phyloP scores from a whole-genome alignment of 1,284 basidiomycete genomes.

The Waitea zeae region DNA sequence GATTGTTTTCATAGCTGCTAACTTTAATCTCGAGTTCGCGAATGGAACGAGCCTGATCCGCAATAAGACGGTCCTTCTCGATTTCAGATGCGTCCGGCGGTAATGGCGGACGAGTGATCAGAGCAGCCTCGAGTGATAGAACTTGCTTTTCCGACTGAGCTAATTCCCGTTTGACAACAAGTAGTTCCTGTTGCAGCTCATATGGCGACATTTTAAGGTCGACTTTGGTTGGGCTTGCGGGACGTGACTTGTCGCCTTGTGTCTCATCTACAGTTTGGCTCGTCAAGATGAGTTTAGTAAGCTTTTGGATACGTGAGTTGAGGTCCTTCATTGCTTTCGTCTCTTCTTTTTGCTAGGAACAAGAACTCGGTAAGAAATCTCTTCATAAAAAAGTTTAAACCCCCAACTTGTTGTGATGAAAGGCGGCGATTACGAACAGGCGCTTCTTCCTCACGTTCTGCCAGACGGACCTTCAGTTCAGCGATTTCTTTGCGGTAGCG shows the following conservation, averaged over 20 bases:
- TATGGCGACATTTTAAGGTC: conserved; percentile 78
- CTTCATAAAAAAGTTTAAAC: background rate
- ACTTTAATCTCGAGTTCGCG: conserved; percentile 56
- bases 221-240: conserved; percentile 65
- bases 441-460: conserved; percentile 44
- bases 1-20: conserved; percentile 48
- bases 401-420: conserved; percentile 47
- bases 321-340: conserved; percentile 67
- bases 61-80: conserved; percentile 55
- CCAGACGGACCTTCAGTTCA: conserved; percentile 53
- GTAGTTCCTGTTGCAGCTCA: conserved; percentile 76
- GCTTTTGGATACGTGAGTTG: conserved; percentile 65
- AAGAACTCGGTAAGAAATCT: conserved; percentile 4
- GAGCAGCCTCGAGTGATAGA: conserved; percentile 56
- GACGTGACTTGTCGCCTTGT: conserved; percentile 49
- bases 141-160: conserved; percentile 70
- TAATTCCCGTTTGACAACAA: conserved; percentile 54
- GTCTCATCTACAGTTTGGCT: conserved; percentile 62
- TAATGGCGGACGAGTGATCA: conserved; percentile 43
- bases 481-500: conserved; percentile 86
- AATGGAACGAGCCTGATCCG: conserved; percentile 50
- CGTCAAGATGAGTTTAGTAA: conserved; percentile 77
- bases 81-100: conserved; percentile 38
- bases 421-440: conserved; percentile 37
- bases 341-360: conserved; percentile 52